Evolutionary conservation across 495 filamentous ascomycete species (phyloP), one percentile per base, ranked within the genome.

Genomic region (Penicillium daleae): DNA sequence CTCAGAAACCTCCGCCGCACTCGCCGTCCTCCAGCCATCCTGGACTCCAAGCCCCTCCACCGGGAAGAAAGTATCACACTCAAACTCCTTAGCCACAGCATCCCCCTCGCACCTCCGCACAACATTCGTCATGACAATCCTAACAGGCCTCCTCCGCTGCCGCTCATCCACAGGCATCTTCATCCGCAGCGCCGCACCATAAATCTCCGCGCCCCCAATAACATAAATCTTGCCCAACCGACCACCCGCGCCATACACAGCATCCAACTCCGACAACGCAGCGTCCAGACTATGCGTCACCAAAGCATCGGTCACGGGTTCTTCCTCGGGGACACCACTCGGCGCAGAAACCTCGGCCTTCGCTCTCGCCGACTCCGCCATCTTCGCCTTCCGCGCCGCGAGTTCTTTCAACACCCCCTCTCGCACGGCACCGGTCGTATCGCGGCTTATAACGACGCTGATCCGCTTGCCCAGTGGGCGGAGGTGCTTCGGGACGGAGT

Each of bases 11-110:
- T 80, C 79, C 39, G 61, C 57, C 6, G 67, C 22, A 61, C 71
- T 75, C 46, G 65, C 79, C 68, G 59, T 70, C 66, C 75, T 62
- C 79, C 79, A 82, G 9, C 74, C 74, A 66, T 69, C 65, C 59
- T 67, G 55, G 22, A 15, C 15, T 19, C 62, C 58, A 44, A 78
- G 60, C 42, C 63, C 65, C 71, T 83, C 77, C 27, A 90, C 63
- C 6, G 90, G 90, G 71, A 97, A 97, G 62, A 90, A 90, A 0
- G 89, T 90, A 87, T 99, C 95, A 74, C 93, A 97, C 65, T 93
- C 92, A 78, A 89, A 97, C 54, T 86, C 59, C 32, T 42, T 42
- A 66, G 72, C 66, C 78, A 55, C 40, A 93, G 78, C 60, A 83
- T 79, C 66, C 50, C 56, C 71, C 31, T 74, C 68, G 79, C 69